Evolutionary conservation across 2,329 filamentous ascomycete genomes (phyloP).

Genomic region (Penicillium polonicum): DNA sequence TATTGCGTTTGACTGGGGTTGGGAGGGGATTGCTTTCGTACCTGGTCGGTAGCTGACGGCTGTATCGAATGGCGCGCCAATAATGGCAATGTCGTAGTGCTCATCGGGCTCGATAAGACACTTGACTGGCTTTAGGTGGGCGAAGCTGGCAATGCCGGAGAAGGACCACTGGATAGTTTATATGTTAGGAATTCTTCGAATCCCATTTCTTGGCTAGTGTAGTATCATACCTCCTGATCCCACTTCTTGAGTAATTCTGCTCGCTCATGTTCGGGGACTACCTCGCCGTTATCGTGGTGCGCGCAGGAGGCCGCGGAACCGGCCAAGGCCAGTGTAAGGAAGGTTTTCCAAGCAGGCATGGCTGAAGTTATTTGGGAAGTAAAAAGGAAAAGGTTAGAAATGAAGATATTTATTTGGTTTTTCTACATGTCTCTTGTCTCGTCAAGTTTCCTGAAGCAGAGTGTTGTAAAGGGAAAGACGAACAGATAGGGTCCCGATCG

Average conservation of each 20-base stretch:
- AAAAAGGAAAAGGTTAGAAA: conserved; percentile 6
- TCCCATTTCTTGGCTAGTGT: neutral
- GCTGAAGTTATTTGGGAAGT: conserved; percentile 7
- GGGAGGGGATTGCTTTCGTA: conserved; percentile 33
- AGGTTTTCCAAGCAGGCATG: conserved; percentile 33
- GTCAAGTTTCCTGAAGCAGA: conserved; percentile 17
- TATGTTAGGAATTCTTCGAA: neutral
- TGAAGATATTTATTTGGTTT: neutral
- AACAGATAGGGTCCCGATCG: conserved; percentile 24
- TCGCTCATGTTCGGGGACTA: conserved; percentile 39
- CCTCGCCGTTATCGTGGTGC: conserved; percentile 44
- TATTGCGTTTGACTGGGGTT: neutral
- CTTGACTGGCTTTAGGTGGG: conserved; percentile 66
- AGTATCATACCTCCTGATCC: conserved; percentile 45
- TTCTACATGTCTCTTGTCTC: conserved; percentile 3
- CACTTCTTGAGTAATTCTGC: conserved; percentile 49
- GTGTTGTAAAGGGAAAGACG: conserved; percentile 24
- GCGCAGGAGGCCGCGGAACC: conserved; percentile 36
- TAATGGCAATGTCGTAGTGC: conserved; percentile 68
- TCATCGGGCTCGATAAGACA: conserved; percentile 66
- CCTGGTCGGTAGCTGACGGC: conserved; percentile 68
- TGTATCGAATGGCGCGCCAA: conserved; percentile 73
- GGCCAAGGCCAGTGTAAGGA: conserved; percentile 36
- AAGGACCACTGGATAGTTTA: conserved; percentile 58
- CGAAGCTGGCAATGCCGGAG: conserved; percentile 72